A percentile compares a stretch with the other conserved stretches of the same genome.
phyloP scores from a whole-genome alignment of 2,329 filamentous ascomycete species.

The Fusarium chlamydosporum region DNA sequence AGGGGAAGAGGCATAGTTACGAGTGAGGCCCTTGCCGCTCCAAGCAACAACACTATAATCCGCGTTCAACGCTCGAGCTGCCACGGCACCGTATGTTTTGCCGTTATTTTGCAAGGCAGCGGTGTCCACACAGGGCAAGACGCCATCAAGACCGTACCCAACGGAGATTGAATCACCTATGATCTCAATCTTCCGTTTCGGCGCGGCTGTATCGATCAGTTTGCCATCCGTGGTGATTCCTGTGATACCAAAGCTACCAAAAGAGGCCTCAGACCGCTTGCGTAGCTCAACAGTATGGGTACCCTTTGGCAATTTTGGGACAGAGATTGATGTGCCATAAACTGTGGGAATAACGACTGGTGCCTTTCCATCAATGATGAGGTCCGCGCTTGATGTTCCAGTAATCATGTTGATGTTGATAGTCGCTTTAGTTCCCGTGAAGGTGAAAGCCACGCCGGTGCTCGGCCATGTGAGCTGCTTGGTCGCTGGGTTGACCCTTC shows the following conservation, averaged over 20 bases:
- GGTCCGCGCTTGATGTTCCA: constrained; percentile 31
- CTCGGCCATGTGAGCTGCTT: constrained; percentile 62
- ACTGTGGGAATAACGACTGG: constrained; percentile 32
- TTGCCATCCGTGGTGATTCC: constrained; percentile 27
- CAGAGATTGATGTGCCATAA: constrained; percentile 20
- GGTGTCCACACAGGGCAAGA: constrained; percentile 57
- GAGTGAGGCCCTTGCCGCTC: constrained; percentile 60
- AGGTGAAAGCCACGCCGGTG: constrained; percentile 59
- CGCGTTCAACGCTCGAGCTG: constrained; percentile 58
- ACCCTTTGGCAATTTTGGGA: constrained; percentile 13
- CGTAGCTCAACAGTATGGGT: constrained; percentile 40
- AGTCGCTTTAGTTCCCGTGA: constrained; percentile 57
- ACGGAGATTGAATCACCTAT: constrained; percentile 63
- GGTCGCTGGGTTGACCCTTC: constrained; percentile 60
- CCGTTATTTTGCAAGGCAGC: constrained; percentile 58
- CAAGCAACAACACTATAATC: constrained; percentile 62
- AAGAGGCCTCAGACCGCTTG: constrained; percentile 33
- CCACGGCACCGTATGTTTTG: constrained; percentile 60
- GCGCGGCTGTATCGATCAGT: constrained; percentile 43
- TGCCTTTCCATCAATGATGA: constrained; percentile 32
- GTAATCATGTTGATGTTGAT: constrained; percentile 47
- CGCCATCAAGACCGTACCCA: constrained; percentile 61
- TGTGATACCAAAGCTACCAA: constrained; percentile 23
- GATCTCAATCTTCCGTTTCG: constrained; percentile 58
- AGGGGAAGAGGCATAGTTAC: constrained; percentile 55